Percentiles rank a stretch among this genome's conserved stretches.
phyloP scores from a whole-genome alignment of 768 basidiomycete genomes.

The Leccinum longicurvipes region DNA sequence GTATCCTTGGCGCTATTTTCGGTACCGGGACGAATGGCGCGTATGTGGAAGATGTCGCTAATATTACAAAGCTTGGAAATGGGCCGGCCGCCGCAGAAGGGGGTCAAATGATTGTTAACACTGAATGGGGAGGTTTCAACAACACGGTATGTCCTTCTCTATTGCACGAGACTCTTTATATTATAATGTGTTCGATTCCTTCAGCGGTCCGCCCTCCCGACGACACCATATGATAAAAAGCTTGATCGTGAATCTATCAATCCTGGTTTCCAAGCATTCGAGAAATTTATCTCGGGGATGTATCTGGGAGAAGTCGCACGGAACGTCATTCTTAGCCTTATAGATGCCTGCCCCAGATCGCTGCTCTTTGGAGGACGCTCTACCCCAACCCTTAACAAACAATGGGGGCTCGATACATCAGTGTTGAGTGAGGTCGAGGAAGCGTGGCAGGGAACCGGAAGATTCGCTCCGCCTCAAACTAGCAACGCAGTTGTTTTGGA shows the following conservation, averaged over 20 bases:
- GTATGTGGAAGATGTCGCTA: slow-evolving; percentile 84
- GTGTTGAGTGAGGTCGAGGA: slow-evolving; percentile 81
- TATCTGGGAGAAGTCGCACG: slow-evolving; percentile 95
- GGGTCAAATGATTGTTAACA: slow-evolving; percentile 91
- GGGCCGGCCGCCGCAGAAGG: slow-evolving; percentile 54
- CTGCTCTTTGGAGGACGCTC: slow-evolving; percentile 81
- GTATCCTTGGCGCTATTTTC: slow-evolving; percentile 87
- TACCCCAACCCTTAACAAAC: slow-evolving; percentile 70
- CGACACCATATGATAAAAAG: slow-evolving; percentile 87
- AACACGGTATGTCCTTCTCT: slow-evolving; percentile 63
- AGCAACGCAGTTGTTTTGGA: neutral
- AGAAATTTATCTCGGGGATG: slow-evolving; percentile 99
- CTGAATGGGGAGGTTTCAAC: slow-evolving; percentile 98
- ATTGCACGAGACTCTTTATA: neutral
- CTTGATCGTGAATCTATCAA: slow-evolving; percentile 95
- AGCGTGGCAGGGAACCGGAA: slow-evolving; percentile 57
- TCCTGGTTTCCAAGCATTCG: slow-evolving; percentile 87
- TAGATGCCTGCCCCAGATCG: slow-evolving; percentile 70
- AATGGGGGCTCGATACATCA: slow-evolving; percentile 96
- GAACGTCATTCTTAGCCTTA: slow-evolving; percentile 75
- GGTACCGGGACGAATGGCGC: slow-evolving; percentile 99
- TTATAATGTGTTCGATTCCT: slow-evolving; percentile 1
- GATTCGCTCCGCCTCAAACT: slow-evolving; percentile 26
- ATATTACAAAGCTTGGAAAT: slow-evolving; percentile 80
- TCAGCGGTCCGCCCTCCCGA: slow-evolving; percentile 78